These are phyloP conservation scores for Lactarius akahatsu DNA, from an alignment of 768 basidiomycete genomes.

Conservation along the genomic window DNA sequence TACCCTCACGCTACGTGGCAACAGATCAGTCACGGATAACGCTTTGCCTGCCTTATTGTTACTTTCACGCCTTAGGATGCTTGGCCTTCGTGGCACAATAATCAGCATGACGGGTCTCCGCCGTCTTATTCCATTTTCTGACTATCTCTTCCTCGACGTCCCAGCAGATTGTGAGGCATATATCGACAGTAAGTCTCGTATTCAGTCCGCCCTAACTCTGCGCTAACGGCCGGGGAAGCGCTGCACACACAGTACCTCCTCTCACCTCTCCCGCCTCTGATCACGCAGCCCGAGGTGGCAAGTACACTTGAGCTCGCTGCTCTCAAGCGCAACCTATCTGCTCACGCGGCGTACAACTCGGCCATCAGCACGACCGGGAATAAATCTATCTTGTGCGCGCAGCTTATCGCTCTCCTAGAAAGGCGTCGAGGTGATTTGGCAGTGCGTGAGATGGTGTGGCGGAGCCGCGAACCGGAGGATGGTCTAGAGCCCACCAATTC, in stretches of 20 bases:
- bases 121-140: slow-evolving; percentile 43
- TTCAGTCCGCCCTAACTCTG: neutral
- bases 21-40: slow-evolving; percentile 55
- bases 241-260: slow-evolving; percentile 50
- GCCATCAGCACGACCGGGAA: slow-evolving; percentile 47
- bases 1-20: slow-evolving; percentile 52
- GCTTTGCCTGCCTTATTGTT: slow-evolving; percentile 53
- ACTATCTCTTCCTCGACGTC: slow-evolving; percentile 52
- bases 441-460: slow-evolving; percentile 46
- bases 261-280: slow-evolving; percentile 48
- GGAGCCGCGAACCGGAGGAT: neutral
- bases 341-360: slow-evolving; percentile 50
- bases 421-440: slow-evolving; percentile 50
- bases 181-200: slow-evolving; percentile 45
- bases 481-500: neutral
- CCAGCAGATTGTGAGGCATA: slow-evolving; percentile 54
- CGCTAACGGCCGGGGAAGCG: slow-evolving; percentile 35
- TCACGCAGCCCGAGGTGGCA: slow-evolving; percentile 45
- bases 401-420: slow-evolving; percentile 48
- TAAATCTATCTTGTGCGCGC: slow-evolving; percentile 48
- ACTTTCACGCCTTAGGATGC: slow-evolving; percentile 47
- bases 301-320: slow-evolving; percentile 46
- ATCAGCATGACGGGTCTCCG: slow-evolving; percentile 61
- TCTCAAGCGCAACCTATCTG: slow-evolving; percentile 56
- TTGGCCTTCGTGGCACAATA: slow-evolving; percentile 54